Evolutionary conservation across 108 stramenopile genomes (phyloP).

Genomic region (Cyclotella distinguenda): DNA sequence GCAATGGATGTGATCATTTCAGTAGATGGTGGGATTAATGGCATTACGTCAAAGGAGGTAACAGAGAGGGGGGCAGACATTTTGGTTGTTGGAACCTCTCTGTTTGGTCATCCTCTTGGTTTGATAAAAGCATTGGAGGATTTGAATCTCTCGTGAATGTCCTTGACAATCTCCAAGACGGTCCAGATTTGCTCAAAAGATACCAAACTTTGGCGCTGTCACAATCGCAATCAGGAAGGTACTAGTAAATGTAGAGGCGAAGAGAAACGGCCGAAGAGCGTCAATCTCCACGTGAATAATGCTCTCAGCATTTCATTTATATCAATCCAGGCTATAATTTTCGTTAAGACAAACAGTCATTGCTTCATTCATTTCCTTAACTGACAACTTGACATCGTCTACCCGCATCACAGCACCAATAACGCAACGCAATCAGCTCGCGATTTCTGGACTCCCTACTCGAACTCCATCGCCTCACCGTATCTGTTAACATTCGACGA

Average conservation of each 20-base stretch:
- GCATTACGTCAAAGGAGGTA: conserved; percentile 41
- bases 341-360: too few species aligned
- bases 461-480: conserved; percentile 73
- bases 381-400: conserved; percentile 53
- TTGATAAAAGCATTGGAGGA: conserved; percentile 14
- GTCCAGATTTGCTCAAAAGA: too few species aligned
- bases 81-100: conserved; percentile 62
- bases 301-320: too few species aligned
- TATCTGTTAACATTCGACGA: too few species aligned
- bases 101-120: conserved; percentile 52
- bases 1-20: conserved; percentile 40
- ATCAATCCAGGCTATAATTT: too few species aligned
- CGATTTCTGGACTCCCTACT: conserved; percentile 64
- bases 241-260: too few species aligned
- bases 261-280: too few species aligned
- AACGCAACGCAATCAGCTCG: conserved; percentile 88
- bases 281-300: too few species aligned
- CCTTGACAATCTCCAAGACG: too few species aligned
- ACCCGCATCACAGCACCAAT: conserved; percentile 86
- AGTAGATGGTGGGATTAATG: conserved; percentile 84
- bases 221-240: too few species aligned
- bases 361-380: conserved; percentile 53
- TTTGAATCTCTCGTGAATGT: background rate
- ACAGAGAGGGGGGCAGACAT: conserved; percentile 64
- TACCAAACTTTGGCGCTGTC: too few species aligned